Evolutionary conservation across 139 green algal species (phyloP).

Genomic region (Picochlorum sp.): DNA sequence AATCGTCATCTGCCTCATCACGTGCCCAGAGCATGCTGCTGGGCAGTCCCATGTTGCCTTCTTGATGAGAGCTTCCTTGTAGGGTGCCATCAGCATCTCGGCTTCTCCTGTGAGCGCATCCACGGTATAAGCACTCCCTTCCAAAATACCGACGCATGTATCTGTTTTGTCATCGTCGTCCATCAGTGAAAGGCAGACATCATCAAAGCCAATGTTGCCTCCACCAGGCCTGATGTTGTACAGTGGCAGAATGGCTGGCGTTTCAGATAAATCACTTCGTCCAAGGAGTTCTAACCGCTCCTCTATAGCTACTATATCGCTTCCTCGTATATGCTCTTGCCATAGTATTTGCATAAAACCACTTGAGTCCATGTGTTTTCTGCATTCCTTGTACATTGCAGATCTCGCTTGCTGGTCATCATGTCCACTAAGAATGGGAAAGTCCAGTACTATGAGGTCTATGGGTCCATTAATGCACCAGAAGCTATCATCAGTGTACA

Average conservation of each 20-base stretch:
- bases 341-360: slow-evolving; percentile 13
- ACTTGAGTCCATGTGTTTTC: not conserved
- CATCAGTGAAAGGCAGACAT: slow-evolving; percentile 1
- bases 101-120: slow-evolving; percentile 9
- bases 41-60: slow-evolving; percentile 2
- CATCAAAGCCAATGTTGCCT: slow-evolving; percentile 7
- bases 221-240: slow-evolving; percentile 17
- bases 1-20: slow-evolving; percentile 24
- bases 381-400: not conserved
- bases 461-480: too few relatives aligned
- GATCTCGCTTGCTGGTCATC: not conserved
- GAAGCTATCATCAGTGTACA: too few relatives aligned
- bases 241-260: slow-evolving; percentile 18
- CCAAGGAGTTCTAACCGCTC: not conserved
- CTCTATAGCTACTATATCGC: not conserved
- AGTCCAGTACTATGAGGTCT: not conserved
- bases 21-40: not conserved
- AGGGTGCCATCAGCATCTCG: slow-evolving; percentile 23
- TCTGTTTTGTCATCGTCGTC: not conserved
- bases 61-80: slow-evolving; percentile 10
- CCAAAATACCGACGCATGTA: slow-evolving; percentile 11
- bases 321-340: slow-evolving; percentile 12
- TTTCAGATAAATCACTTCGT: not conserved
- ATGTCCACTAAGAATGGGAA: not conserved
- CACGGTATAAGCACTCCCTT: not conserved